Conservation (phyloP, 2,329 filamentous ascomycete genomes). For the Aspergillus fumigatiaffinis region DNA sequence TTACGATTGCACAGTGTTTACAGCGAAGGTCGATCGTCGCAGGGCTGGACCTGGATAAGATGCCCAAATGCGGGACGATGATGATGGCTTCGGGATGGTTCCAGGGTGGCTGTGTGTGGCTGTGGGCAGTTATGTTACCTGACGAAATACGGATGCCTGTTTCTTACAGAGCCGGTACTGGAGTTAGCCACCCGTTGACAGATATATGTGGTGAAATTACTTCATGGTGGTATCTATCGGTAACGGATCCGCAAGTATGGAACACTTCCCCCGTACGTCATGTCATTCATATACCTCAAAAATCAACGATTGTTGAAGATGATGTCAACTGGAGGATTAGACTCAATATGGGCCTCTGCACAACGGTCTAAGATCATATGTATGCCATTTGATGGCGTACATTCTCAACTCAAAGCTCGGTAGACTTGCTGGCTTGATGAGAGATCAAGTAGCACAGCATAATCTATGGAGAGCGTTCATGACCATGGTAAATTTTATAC, state of each 20-base stretch:
- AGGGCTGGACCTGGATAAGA: constrained; percentile 1
- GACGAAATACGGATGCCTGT: not conserved
- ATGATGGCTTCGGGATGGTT: constrained; percentile 6
- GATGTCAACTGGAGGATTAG: not conserved
- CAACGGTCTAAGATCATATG: too few relatives aligned
- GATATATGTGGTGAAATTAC: not conserved
- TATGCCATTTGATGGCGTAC: too few relatives aligned
- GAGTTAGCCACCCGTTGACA: too few relatives aligned
- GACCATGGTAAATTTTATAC: too few relatives aligned
- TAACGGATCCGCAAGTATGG: not conserved
- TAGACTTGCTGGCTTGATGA: too few relatives aligned
- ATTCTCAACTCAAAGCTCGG: too few relatives aligned
- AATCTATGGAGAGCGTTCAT: too few relatives aligned
- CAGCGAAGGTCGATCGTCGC: not conserved
- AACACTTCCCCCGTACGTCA: not conserved
- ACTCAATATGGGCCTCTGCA: not conserved
- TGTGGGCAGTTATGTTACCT: not conserved
- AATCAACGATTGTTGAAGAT: not conserved
- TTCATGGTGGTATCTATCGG: not conserved
- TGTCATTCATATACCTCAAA: not conserved
- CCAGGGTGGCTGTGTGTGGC: constrained; percentile 13
- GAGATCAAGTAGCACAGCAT: too few relatives aligned
- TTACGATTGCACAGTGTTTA: not conserved
- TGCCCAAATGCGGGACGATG: constrained; percentile 13
- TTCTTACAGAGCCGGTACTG: not conserved